Percentiles rank a stretch among this genome's conserved stretches.
Conservation (phyloP, 176 grass and related monocot species). For the Alopecurus myosuroides region DNA sequence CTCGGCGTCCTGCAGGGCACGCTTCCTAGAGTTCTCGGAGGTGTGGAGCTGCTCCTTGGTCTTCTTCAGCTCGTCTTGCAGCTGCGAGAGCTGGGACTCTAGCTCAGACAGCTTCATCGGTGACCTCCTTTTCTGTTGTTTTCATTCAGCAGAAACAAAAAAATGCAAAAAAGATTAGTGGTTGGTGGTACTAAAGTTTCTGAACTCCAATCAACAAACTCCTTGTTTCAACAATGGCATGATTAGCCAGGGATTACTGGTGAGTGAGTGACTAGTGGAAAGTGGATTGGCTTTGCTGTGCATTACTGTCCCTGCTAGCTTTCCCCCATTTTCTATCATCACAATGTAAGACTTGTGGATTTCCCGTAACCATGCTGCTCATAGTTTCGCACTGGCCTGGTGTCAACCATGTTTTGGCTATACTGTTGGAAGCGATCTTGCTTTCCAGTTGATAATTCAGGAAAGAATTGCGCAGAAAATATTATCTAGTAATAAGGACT, state of each 20-base stretch:
- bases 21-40: conserved; percentile 54
- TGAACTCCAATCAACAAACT: neutral
- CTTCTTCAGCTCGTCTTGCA: conserved; percentile 81
- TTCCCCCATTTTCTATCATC: neutral
- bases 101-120: conserved; percentile 54
- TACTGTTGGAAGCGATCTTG: neutral
- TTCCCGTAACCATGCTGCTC: no score
- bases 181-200: neutral
- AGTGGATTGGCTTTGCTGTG: neutral
- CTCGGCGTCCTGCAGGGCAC: conserved; percentile 69
- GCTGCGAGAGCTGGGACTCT: conserved; percentile 59
- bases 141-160: conserved; percentile 18
- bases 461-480: neutral
- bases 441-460: neutral
- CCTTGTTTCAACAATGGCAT: neutral
- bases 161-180: conserved; percentile 24
- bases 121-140: conserved; percentile 62
- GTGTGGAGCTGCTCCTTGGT: conserved; percentile 71
- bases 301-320: neutral
- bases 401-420: neutral
- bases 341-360: neutral
- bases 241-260: neutral
- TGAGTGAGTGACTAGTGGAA: neutral
- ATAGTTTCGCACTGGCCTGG: neutral
- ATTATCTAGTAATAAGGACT: neutral